These are phyloP conservation scores for Aspergillus luchuensis DNA, from an alignment of 2,329 filamentous ascomycete species.

Conservation along the genomic window DNA sequence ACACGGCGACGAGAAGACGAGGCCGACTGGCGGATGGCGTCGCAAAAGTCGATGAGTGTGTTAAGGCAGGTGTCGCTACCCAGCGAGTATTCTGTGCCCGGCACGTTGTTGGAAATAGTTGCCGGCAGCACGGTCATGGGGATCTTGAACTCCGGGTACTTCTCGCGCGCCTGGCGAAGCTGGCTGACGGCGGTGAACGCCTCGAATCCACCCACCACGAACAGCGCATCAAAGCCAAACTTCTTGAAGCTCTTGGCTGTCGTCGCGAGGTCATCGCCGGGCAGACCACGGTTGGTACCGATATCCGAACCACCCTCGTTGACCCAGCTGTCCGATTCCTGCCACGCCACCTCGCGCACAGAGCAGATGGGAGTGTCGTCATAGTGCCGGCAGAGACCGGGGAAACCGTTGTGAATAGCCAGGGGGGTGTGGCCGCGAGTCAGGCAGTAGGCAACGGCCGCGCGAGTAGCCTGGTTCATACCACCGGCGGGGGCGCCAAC, in stretches of 20 bases:
- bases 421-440: slow-evolving; percentile 89
- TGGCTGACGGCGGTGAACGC: slow-evolving; percentile 91
- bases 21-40: slow-evolving; percentile 96
- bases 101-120: slow-evolving; percentile 99
- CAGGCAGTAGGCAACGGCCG: slow-evolving; percentile 88
- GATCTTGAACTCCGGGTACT: slow-evolving; percentile 85
- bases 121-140: slow-evolving; percentile 89
- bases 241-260: slow-evolving; percentile 81
- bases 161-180: slow-evolving; percentile 74
- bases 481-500: slow-evolving; percentile 95
- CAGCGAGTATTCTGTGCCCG: slow-evolving; percentile 94
- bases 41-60: slow-evolving; percentile 90
- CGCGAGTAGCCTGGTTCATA: slow-evolving; percentile 95
- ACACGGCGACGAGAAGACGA: slow-evolving; percentile 90
- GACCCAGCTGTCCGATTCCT: slow-evolving; percentile 93
- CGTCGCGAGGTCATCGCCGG: slow-evolving; percentile 79
- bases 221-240: slow-evolving; percentile 87
- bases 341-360: slow-evolving; percentile 84
- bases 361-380: slow-evolving; percentile 77
- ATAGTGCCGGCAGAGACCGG: slow-evolving; percentile 88
- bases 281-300: slow-evolving; percentile 92
- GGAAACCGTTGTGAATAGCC: slow-evolving; percentile 95
- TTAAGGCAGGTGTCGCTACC: slow-evolving; percentile 97
- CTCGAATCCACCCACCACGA: slow-evolving; percentile 93
- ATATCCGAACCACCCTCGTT: slow-evolving; percentile 97